These are phyloP conservation scores for Russula abietina DNA, from an alignment of 768 basidiomycete genomes.

Conservation along the genomic window DNA sequence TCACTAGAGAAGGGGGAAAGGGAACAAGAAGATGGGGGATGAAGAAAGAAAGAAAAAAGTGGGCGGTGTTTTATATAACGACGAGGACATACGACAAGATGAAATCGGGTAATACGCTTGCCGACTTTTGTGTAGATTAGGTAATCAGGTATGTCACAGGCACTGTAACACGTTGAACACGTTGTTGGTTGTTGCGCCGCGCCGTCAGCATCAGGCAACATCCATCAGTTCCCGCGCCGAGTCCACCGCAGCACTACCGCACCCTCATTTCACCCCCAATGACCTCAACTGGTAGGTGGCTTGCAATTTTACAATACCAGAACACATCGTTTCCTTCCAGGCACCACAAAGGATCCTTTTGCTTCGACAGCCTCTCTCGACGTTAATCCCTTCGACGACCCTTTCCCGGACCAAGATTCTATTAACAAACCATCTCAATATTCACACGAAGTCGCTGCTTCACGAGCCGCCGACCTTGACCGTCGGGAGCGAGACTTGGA, in stretches of 20 bases:
- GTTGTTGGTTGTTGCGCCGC: no score
- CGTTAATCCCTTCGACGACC: slow-evolving; percentile 88
- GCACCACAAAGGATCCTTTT: slow-evolving; percentile 66
- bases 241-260: background rate
- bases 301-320: background rate
- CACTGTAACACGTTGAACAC: background rate
- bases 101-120: background rate
- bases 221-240: background rate
- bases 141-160: background rate
- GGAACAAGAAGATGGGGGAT: background rate
- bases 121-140: background rate
- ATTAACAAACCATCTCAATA: slow-evolving; percentile 21
- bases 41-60: background rate
- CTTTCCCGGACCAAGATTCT: slow-evolving; percentile 37
- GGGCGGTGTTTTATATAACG: background rate
- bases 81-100: background rate
- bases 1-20: background rate
- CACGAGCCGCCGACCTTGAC: slow-evolving; percentile 58
- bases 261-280: slow-evolving; percentile 1
- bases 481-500: slow-evolving; percentile 78
- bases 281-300: slow-evolving; percentile 24
- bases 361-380: slow-evolving; percentile 81
- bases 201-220: background rate
- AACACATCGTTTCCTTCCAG: slow-evolving; percentile 25
- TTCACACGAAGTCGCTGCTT: slow-evolving; percentile 32